Evolutionary conservation across 2,329 filamentous ascomycete species (phyloP).

Genomic region (Neofusicoccum umdonicola): DNA sequence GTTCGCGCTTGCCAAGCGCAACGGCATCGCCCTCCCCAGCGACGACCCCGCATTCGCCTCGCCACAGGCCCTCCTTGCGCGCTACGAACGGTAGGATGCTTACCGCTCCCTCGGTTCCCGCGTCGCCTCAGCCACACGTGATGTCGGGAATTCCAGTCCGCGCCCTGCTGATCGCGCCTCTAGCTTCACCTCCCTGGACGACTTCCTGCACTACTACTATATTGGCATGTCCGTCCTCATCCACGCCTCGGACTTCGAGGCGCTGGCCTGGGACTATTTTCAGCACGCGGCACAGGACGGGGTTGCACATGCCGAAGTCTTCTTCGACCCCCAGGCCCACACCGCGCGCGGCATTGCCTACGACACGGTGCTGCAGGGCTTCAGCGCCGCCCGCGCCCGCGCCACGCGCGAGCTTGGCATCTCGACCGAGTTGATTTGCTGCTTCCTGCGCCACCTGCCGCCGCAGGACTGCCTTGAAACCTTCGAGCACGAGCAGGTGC

Average conservation of each 20-base stretch:
- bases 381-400: conserved; percentile 58
- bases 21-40: conserved; percentile 58
- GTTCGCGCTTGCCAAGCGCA: conserved; percentile 66
- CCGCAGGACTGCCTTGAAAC: conserved; percentile 53
- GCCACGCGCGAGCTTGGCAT: conserved; percentile 64
- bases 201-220: conserved; percentile 79
- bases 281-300: conserved; percentile 60
- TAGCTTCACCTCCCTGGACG: conserved; percentile 67
- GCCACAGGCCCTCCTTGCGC: conserved; percentile 55
- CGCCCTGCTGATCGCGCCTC: conserved; percentile 1
- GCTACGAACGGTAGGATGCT: conserved; percentile 53
- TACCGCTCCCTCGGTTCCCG: not conserved
- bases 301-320: conserved; percentile 72
- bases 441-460: conserved; percentile 69
- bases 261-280: conserved; percentile 71
- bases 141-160: not conserved
- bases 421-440: conserved; percentile 66
- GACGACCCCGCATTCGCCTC: conserved; percentile 64
- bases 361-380: conserved; percentile 62
- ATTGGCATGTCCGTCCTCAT: conserved; percentile 70
- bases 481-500: conserved; percentile 46
- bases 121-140: not conserved
- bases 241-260: conserved; percentile 66
- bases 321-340: conserved; percentile 80
- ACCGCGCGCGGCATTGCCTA: conserved; percentile 62